Base-by-base conservation (phyloP, 768 basidiomycete species). In the Amanita phalloides region DNA sequence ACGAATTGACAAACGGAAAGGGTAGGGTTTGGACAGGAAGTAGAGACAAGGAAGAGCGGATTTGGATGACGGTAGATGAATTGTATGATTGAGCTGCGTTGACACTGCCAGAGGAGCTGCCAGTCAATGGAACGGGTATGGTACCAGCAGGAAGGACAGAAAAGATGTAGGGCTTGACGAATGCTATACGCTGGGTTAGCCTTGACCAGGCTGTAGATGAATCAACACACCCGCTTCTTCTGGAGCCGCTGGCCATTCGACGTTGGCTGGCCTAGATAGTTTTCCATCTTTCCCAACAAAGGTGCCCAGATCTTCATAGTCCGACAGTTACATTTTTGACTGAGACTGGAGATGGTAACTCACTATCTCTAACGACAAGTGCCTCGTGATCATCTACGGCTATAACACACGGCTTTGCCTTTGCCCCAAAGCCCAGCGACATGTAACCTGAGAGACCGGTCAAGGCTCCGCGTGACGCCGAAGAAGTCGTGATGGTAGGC, bases 401-500 rank as follows among this genome's bases (percentile, higher is more conserved):
- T 2, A 80, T 68, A 8, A 81, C 70, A 5, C 73, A 75, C 1
- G 87, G 83, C 64, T 83, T 90, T 11, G 74, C 73, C 63, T 85
- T 91, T 3, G 81, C 74, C 7, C 86, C 86, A 6, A 90, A 68
- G 1, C 89, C 86, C 21, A 90, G 71, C 2, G 81, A 84, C 88
- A 93, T 91, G 58, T 92, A 93, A 3, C 86, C 86, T 2, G 86
- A 82, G 9, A 91, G 66, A 3, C 88, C 86, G 9, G 76, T 79
- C n/a, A 91, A 71, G 0, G 88, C 83, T n/a, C 82, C 81, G 76
- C 81, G 86, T 2, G 82, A 79, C 38, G 71, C 75, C 14, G 64
- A 62, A 45, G 73, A 69, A 2, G 67, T 58, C 1, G 77, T 67
- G 4, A 70, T 61, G 3, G 45, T 32, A 4, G 81, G 75, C 35